A percentile compares a stretch with the other conserved stretches of the same genome.
Evolutionary conservation across 2,329 filamentous ascomycete species (phyloP).

Genomic region (Alternaria longipes): DNA sequence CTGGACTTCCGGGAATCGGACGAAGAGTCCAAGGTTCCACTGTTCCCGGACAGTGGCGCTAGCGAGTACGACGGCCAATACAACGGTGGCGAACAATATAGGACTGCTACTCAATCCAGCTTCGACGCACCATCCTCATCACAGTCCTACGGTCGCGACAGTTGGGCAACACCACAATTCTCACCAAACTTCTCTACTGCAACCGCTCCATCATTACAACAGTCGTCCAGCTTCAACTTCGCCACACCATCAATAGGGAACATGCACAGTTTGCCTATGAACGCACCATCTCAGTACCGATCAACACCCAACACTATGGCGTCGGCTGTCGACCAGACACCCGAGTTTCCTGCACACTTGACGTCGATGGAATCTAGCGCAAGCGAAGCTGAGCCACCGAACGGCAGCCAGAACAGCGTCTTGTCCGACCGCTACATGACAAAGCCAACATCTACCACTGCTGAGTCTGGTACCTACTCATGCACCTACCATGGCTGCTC

Average conservation of each 20-base stretch:
- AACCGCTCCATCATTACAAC: conserved; percentile 39
- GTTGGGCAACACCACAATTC: conserved; percentile 49
- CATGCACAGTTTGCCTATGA: conserved; percentile 45
- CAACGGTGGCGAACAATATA: conserved; percentile 54
- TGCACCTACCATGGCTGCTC: conserved; percentile 95
- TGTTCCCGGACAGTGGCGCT: conserved; percentile 73
- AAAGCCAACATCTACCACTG: conserved; percentile 70
- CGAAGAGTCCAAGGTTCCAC: conserved; percentile 72
- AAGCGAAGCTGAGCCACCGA: conserved; percentile 60
- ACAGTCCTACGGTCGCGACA: conserved; percentile 46
- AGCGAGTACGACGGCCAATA: conserved; percentile 61
- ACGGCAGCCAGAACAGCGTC: conserved; percentile 53
- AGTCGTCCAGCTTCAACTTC: conserved; percentile 57
- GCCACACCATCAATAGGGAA: conserved; percentile 53
- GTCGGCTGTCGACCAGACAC: conserved; percentile 54
- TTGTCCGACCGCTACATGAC: conserved; percentile 44
- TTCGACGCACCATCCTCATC: conserved; percentile 49
- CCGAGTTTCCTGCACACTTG: conserved; percentile 67
- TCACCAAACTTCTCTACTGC: conserved; percentile 46
- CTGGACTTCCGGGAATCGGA: conserved; percentile 84
- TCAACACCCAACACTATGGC: conserved; percentile 40
- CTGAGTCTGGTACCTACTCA: conserved; percentile 89
- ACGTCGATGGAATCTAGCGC: conserved; percentile 70
- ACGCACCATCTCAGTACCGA: conserved; percentile 49
- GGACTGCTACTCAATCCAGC: conserved; percentile 47